These are phyloP conservation scores for Trichoderma brevicompactum DNA, from an alignment of 2,329 filamentous ascomycete species.

Conservation along the genomic window DNA sequence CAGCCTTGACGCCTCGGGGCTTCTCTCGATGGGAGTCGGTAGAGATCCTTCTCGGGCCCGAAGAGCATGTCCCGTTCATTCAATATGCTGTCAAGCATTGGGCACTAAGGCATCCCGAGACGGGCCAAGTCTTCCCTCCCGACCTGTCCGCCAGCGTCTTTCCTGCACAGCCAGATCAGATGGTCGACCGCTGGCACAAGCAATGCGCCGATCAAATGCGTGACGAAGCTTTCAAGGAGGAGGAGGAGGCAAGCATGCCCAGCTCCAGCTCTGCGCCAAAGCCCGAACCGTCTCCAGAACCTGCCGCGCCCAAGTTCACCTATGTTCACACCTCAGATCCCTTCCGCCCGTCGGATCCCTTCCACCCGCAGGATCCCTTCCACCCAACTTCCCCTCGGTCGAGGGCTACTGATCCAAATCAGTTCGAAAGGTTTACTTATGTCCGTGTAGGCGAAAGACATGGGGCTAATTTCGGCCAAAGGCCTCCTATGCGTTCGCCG, in stretches of 20 bases:
- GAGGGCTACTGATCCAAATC: conserved; percentile 41
- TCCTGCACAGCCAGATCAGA: conserved; percentile 71
- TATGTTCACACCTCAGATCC: conserved; percentile 44
- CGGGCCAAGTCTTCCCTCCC: conserved; percentile 68
- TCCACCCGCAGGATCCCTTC: conserved; percentile 41
- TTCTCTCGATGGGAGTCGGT: conserved; percentile 95
- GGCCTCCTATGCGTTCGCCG: conserved; percentile 42
- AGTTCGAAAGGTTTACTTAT: conserved; percentile 45
- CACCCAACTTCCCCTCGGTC: conserved; percentile 36
- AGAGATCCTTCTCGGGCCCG: conserved; percentile 82
- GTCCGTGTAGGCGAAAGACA: conserved; percentile 48
- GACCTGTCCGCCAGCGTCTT: conserved; percentile 66
- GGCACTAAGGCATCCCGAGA: conserved; percentile 73
- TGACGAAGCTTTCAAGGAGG: conserved; percentile 46
- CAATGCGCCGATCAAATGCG: conserved; percentile 69
- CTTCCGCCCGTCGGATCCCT: conserved; percentile 41
- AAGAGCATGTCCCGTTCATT: conserved; percentile 83
- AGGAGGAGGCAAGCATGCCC: conserved; percentile 53
- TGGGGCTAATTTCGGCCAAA: conserved; percentile 33
- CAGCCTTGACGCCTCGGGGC: conserved; percentile 79
- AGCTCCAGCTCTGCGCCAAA: conserved; percentile 34
- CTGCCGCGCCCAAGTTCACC: conserved; percentile 44
- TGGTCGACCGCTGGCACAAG: conserved; percentile 87
- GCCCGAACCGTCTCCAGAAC: conserved; percentile 38
- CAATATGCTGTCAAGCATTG: conserved; percentile 80